Percentiles rank a stretch among this genome's conserved stretches.
phyloP scores from a whole-genome alignment of 352 stramenopile genomes.

The Pythium guiyangense region DNA sequence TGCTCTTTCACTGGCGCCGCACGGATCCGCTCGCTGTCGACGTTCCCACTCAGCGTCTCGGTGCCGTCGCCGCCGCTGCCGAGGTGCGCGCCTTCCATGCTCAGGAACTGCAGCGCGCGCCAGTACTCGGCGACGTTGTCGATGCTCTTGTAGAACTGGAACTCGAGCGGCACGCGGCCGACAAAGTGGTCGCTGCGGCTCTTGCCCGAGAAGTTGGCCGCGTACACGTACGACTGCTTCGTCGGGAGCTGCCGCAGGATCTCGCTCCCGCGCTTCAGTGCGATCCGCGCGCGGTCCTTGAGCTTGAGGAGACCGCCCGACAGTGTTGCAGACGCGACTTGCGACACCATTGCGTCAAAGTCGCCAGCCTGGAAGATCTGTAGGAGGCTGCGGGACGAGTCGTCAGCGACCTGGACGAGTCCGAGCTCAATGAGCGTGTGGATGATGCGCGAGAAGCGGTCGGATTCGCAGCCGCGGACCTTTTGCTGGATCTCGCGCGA shows the following conservation, averaged over 20 bases:
- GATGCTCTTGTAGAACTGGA: conserved; percentile 24
- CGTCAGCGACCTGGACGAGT: conserved; percentile 48
- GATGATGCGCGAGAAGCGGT: conserved; percentile 66
- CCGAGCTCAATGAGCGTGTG: conserved; percentile 67
- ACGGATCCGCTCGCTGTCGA: conserved; percentile 51
- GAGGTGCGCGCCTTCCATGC: conserved; percentile 54
- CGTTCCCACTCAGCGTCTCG: conserved; percentile 40
- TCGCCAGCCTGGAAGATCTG: conserved; percentile 56
- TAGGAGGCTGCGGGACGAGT: conserved; percentile 52
- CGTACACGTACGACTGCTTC: conserved; percentile 61
- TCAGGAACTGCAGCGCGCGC: conserved; percentile 69
- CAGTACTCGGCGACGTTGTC: conserved; percentile 63
- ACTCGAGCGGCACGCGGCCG: conserved; percentile 55
- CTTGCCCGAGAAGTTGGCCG: conserved; percentile 46
- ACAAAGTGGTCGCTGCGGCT: conserved; percentile 46
- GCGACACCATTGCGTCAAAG: conserved; percentile 72
- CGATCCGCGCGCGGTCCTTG: conserved; percentile 41
- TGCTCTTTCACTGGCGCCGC: conserved; percentile 54
- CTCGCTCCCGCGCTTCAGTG: conserved; percentile 48
- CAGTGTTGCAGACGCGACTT: conserved; percentile 68
- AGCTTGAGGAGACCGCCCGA: conserved; percentile 63
- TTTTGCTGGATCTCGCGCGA: conserved; percentile 38
- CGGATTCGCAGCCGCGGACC: conserved; percentile 59
- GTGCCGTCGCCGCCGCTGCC: conserved; percentile 27
- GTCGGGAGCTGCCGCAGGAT: conserved; percentile 46